These are phyloP conservation scores for Podospora conica DNA, from an alignment of 495 filamentous ascomycete genomes.

Conservation along the genomic window DNA sequence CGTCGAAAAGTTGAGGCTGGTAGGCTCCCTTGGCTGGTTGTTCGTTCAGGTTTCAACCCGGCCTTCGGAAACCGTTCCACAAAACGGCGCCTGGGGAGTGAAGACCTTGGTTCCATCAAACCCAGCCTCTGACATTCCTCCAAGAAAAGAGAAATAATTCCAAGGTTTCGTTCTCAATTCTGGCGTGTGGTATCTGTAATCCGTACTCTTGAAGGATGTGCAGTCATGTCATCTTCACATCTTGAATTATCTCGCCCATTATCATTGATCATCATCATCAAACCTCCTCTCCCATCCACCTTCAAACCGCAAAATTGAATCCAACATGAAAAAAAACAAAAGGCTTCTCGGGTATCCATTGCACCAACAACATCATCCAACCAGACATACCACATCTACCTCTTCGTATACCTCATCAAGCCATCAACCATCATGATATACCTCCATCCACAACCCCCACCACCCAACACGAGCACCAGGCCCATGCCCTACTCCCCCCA, in stretches of 20 bases:
- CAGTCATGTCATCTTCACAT: background rate
- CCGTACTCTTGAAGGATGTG: no score
- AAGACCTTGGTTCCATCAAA: no score
- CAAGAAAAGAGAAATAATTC: no score
- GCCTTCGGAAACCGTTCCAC: no score
- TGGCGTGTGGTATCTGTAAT: no score
- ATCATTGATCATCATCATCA: background rate
- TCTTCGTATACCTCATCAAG: background rate
- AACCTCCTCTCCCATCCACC: background rate
- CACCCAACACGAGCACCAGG: background rate
- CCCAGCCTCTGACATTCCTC: no score
- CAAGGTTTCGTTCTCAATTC: no score
- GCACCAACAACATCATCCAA: background rate
- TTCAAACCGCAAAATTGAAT: background rate
- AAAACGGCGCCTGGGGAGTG: no score
- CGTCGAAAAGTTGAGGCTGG: no score
- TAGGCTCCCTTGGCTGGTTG: no score
- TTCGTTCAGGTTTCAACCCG: no score
- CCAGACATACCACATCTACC: background rate
- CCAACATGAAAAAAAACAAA: background rate
- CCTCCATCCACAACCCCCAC: background rate
- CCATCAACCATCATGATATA: background rate
- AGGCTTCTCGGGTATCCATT: background rate
- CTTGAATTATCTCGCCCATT: background rate
- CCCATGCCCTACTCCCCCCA: conserved; percentile 47